Base-by-base conservation (phyloP, 176 grass and related monocot genomes). In the Olyra latifolia region DNA sequence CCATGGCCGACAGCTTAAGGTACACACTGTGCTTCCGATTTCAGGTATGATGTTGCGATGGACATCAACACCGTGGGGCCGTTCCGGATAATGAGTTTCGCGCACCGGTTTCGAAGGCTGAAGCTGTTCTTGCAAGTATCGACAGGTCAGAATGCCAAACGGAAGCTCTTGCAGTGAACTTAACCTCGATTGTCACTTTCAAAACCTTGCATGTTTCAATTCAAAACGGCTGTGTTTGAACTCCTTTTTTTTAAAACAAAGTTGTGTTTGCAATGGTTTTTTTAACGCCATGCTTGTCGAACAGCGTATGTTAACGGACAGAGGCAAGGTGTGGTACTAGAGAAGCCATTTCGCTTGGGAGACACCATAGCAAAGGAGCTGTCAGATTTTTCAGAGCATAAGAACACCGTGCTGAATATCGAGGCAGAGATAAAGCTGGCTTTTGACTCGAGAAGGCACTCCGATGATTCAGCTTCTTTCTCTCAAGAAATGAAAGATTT, bases 91-190 rank as follows among this genome's bases (percentile, higher is more conserved):
- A 98, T 98, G 95, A 98, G 84, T 32, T 98, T 94, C 56, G 95
- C 90, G 27, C 91, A 94, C 79, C 86, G 88, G 30, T 94, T 87
- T 56, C 79, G 62, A 5, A 82, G 78, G 20, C 88, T 98, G 2
- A 94, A 98, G 83, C 88, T 98, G 10, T 92, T 98, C 78, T 71
- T 98, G 62, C 95, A 98, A 32, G 95, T 98, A 45, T 98, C 95
- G 6, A 98, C 95, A 91, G 95, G 95, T 98, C 7, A 78, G 53
- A 47, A 19, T 60, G 58, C 12, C 48, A 59, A 81, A 66, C 64
- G 28, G 68, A 54, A 54, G 13, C 3, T 59, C 38, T 49, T 68
- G 63, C 24, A 1, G 8, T 38, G 46, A 49, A n/a, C n/a, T n/a
- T n/a, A 39, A 50, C 22, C 15, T 50, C 12, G 13, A 0, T 12